phyloP scores from a whole-genome alignment of 352 stramenopile species.

The Globisporangium solare region DNA sequence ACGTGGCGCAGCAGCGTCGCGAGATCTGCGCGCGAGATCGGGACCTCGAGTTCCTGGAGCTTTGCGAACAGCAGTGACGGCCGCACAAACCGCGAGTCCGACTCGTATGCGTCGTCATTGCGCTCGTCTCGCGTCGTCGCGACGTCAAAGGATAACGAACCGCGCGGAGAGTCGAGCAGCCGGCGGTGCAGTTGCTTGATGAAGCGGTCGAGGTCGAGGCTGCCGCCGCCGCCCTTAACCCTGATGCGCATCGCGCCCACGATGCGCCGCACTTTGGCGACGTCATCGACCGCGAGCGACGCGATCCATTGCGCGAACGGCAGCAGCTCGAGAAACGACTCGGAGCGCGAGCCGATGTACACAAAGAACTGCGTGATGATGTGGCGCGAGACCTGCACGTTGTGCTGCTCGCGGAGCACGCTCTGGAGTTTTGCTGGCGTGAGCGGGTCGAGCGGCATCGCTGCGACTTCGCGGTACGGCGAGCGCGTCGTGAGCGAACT shows the following conservation, averaged over 20 bases:
- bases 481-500: conserved; percentile 1
- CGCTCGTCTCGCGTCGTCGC: background rate
- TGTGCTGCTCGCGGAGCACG: conserved; percentile 22
- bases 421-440: conserved; percentile 32
- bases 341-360: conserved; percentile 34
- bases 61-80: conserved; percentile 28
- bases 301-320: conserved; percentile 38
- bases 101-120: background rate
- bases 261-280: conserved; percentile 26
- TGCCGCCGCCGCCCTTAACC: conserved; percentile 38
- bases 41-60: conserved; percentile 45
- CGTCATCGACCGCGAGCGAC: conserved; percentile 27
- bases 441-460: conserved; percentile 24
- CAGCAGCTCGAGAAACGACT: conserved; percentile 39
- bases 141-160: conserved; percentile 3
- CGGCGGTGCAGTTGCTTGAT: conserved; percentile 27
- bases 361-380: conserved; percentile 52
- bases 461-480: conserved; percentile 18
- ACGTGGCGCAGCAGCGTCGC: conserved; percentile 40
- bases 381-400: conserved; percentile 32
- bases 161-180: conserved; percentile 23
- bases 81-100: conserved; percentile 15
- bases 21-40: conserved; percentile 29
- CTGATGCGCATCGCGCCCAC: conserved; percentile 39
- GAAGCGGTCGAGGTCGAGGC: conserved; percentile 49